Evolutionary conservation across 148 eudicot genomes (phyloP).

Genomic region (Camellia japonica): DNA sequence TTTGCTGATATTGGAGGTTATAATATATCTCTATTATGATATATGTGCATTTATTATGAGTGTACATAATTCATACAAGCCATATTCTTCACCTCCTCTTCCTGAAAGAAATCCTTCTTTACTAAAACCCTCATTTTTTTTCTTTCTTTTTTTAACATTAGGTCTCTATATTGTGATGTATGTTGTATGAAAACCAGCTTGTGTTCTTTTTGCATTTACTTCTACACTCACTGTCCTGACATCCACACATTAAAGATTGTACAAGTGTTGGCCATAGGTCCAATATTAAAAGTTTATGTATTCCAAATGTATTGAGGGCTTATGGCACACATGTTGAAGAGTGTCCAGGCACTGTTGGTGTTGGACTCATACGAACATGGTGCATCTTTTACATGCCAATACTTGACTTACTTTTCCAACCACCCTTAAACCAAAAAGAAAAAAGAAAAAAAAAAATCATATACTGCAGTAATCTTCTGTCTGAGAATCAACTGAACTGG

Average conservation of each 20-base stretch:
- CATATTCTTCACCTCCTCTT: background rate
- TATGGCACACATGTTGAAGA: background rate
- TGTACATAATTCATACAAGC: background rate
- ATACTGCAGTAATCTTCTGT: background rate
- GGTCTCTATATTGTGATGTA: background rate
- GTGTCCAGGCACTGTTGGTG: background rate
- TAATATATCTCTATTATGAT: background rate
- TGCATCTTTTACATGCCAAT: background rate
- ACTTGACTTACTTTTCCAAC: background rate
- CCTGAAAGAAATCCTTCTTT: background rate
- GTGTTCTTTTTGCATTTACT: background rate
- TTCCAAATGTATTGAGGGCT: background rate
- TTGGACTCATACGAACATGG: background rate
- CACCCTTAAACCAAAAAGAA: background rate
- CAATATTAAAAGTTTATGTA: background rate
- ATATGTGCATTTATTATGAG: background rate
- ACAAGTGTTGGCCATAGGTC: background rate
- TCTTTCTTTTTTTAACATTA: background rate
- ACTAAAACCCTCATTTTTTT: background rate
- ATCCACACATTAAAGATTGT: background rate
- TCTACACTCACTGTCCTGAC: background rate
- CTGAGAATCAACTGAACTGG: slow-evolving; percentile 10
- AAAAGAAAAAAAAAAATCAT: background rate
- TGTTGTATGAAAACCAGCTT: background rate
- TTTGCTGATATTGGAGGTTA: no score